Conservation (phyloP, 176 grass and related monocot genomes). For the Elymus sibiricus region DNA sequence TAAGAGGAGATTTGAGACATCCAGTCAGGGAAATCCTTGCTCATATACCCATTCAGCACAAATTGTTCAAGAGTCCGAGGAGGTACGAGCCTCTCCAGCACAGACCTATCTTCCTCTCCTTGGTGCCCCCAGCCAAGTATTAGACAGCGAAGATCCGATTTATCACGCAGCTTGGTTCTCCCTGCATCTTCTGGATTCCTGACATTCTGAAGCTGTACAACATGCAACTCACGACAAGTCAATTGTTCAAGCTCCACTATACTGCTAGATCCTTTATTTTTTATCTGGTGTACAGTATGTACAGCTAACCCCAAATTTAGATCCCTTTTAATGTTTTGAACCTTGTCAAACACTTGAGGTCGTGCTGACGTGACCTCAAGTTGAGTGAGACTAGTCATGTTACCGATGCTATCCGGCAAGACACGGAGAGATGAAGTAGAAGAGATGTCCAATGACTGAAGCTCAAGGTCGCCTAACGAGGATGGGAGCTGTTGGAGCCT, state of each 20-base stretch:
- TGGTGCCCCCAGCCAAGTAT: fast-evolving
- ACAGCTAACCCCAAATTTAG: not conserved
- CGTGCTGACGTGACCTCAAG: not conserved
- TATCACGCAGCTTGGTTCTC: not conserved
- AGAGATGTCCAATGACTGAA: not conserved
- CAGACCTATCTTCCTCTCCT: not conserved
- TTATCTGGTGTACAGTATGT: not conserved
- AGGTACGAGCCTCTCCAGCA: not conserved
- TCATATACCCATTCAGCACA: fast-evolving
- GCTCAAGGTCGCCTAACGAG: not conserved
- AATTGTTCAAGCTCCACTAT: not conserved
- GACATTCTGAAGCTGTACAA: not conserved
- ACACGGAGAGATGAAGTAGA: fast-evolving
- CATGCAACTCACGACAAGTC: not conserved
- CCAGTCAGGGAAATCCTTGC: not conserved
- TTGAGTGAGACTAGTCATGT: not conserved
- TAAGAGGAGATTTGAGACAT: not conserved
- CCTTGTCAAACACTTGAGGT: no score
- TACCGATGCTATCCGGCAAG: not conserved
- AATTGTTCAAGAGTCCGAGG: not conserved
- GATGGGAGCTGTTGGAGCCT: not conserved
- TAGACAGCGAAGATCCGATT: not conserved
- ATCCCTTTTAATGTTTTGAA: not conserved
- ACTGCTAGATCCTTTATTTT: not conserved
- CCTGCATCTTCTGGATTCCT: not conserved